A percentile compares a stretch with the other conserved stretches of the same genome.
Conservation (phyloP, 148 eudicot genomes). For the Camellia lanceoleosa region DNA sequence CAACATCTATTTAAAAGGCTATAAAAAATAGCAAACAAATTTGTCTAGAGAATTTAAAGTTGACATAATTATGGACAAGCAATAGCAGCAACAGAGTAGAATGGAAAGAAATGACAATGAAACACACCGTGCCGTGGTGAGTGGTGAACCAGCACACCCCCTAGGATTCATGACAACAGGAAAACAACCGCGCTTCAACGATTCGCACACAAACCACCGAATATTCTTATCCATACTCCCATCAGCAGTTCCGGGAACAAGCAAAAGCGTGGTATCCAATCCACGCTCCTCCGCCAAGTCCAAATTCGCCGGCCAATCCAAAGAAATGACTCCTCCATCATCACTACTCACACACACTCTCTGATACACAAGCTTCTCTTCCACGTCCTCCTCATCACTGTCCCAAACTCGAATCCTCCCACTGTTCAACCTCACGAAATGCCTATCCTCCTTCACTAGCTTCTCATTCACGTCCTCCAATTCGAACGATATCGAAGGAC, state of each 20-base stretch:
- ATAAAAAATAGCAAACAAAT: neutral
- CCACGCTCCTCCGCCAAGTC: constrained; percentile 71
- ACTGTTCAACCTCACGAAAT: constrained; percentile 58
- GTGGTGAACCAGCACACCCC: constrained; percentile 88
- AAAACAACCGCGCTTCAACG: constrained; percentile 68
- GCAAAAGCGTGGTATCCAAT: constrained; percentile 75
- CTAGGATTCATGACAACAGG: constrained; percentile 95
- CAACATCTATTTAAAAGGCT: neutral
- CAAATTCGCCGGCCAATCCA: constrained; percentile 88
- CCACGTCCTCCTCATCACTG: constrained; percentile 9
- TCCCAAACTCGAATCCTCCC: constrained; percentile 43
- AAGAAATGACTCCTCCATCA: constrained; percentile 81
- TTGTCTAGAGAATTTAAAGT: neutral
- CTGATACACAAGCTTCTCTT: constrained; percentile 58
- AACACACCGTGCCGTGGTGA: constrained; percentile 71
- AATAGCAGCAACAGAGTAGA: neutral
- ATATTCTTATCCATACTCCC: constrained; percentile 69
- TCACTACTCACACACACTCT: constrained; percentile 69
- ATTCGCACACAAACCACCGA: constrained; percentile 52
- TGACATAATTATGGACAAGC: neutral
- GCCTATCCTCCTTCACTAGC: constrained; percentile 65
- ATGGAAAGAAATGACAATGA: neutral
- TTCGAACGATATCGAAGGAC: constrained; percentile 55
- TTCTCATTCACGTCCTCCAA: constrained; percentile 54
- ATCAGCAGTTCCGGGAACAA: constrained; percentile 66